Conservation (phyloP, 352 stramenopile genomes). For the Halophytophthora polymorphica region DNA sequence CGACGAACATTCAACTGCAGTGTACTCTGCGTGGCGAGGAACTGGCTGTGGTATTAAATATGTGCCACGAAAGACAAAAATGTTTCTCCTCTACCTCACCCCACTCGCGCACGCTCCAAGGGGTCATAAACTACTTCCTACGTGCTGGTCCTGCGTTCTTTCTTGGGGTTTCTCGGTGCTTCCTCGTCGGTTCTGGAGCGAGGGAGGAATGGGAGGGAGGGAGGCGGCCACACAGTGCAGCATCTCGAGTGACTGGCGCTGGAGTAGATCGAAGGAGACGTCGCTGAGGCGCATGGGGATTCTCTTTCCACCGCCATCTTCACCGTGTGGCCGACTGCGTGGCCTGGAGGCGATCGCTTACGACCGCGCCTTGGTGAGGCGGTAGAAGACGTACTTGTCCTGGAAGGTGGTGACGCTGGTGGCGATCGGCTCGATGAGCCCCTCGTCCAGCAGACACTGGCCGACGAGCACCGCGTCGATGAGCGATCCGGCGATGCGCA, state of each 20-base stretch:
- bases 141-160: slow-evolving; percentile 1
- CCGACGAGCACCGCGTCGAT: slow-evolving; percentile 83
- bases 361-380: slow-evolving; percentile 47
- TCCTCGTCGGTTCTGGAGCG: too few relatives aligned
- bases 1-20: too few relatives aligned
- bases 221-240: too few relatives aligned
- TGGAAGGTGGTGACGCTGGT: slow-evolving; percentile 73
- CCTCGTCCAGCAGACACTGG: slow-evolving; percentile 74
- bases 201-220: too few relatives aligned
- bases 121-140: slow-evolving; percentile 5
- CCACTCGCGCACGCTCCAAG: not conserved
- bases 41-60: slow-evolving; percentile 38
- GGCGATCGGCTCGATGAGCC: slow-evolving; percentile 75
- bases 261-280: too few relatives aligned
- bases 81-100: slow-evolving; percentile 11
- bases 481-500: slow-evolving; percentile 62
- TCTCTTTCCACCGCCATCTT: slow-evolving; percentile 8
- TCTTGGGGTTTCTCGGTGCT: too few relatives aligned
- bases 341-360: slow-evolving; percentile 26
- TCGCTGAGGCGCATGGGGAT: too few relatives aligned
- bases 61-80: slow-evolving; percentile 32
- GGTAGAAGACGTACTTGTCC: slow-evolving; percentile 87
- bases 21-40: too few relatives aligned
- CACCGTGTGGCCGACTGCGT: slow-evolving; percentile 2
- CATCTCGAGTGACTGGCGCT: too few relatives aligned